Evolutionary conservation across 2,329 filamentous ascomycete genomes (phyloP).

Genomic region (Pseudogymnoascus sp.): DNA sequence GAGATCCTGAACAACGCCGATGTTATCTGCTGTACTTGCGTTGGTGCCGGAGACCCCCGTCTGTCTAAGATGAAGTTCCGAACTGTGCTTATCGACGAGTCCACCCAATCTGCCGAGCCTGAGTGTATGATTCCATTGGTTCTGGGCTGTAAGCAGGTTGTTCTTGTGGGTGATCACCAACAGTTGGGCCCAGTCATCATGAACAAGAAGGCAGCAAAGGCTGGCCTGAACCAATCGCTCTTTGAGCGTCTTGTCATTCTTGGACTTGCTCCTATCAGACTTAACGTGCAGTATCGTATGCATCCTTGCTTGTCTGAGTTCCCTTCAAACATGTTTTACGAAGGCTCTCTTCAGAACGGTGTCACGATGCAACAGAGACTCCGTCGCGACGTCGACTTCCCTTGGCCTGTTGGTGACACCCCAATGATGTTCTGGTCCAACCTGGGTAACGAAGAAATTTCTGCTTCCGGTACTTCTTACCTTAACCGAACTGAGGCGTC

Average conservation of each 20-base stretch:
- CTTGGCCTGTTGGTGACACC: constrained; percentile 87
- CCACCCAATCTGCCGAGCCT: constrained; percentile 93
- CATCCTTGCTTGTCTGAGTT: constrained; percentile 96
- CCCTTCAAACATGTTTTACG: constrained; percentile 99
- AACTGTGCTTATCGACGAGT: constrained; percentile 96
- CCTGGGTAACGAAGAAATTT: constrained; percentile 94
- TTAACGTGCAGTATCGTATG: constrained; percentile 99
- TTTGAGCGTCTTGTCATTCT: constrained; percentile 94
- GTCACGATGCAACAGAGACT: constrained; percentile 85
- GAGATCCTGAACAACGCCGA: constrained; percentile 94
- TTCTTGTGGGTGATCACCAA: constrained; percentile 97
- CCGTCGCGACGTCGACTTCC: constrained; percentile 91
- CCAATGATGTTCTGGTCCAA: constrained; percentile 99
- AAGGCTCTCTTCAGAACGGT: constrained; percentile 93
- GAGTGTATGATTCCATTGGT: constrained; percentile 99
- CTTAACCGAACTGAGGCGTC: constrained; percentile 95
- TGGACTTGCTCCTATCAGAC: constrained; percentile 80
- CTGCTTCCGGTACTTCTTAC: constrained; percentile 94
- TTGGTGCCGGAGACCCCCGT: constrained; percentile 91
- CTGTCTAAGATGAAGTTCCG: constrained; percentile 97
- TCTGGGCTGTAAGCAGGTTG: constrained; percentile 95
- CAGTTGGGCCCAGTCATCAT: constrained; percentile 98
- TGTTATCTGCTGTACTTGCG: constrained; percentile 97
- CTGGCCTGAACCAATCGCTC: constrained; percentile 93
- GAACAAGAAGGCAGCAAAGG: constrained; percentile 99